Base-by-base conservation (phyloP, 495 filamentous ascomycete species). In the Articulospora tetracladia region DNA sequence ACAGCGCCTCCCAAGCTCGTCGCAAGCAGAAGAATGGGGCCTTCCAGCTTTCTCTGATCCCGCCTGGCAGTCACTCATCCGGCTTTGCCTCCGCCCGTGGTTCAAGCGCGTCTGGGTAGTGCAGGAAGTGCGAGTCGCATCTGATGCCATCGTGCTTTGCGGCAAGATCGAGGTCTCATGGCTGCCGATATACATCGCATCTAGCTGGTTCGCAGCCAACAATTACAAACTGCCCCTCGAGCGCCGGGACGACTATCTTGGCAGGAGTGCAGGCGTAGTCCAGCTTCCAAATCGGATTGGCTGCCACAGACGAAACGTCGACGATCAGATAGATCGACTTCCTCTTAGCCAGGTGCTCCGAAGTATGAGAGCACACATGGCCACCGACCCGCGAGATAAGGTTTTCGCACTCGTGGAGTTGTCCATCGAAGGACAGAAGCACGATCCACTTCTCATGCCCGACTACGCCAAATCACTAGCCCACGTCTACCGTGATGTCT, bases 91-190 rank as follows among this genome's bases (percentile, higher is more conserved):
- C 13, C 32, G 30, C n/a, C 34, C 34, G 7, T 68, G 66, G 66
- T 68, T 68, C 27, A 30, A 24, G 1, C 53, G 68, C 12, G 34
- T 55, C 12, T 70, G 68, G 68, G 48, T 68, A 1, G 51, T 70
- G 2, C 68, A 70, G 27, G 68, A 70, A 55, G 26, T 70, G 3
- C 58, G 34, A 4, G 50, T 68, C 10, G 68, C 66, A 15, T 32
- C 19, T 10, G 27, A 57, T 7, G 62, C 59, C n/a, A n/a, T 49
- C 1, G 47, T 66, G 7, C 59, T 65, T 24, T 57, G 51, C 32
- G 51, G 51, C 15, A 36, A 30, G 28, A 23, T 26, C 2, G n/a
- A 4, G 15, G 20, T 36, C 7, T 30, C 51, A 6, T 54, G 51
- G 51, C 17, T 26, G 27, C 4, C 8, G 7, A 19, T 48, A 8